phyloP scores from a whole-genome alignment of 1,284 basidiomycete genomes.

The Rhizoctonia solani region DNA sequence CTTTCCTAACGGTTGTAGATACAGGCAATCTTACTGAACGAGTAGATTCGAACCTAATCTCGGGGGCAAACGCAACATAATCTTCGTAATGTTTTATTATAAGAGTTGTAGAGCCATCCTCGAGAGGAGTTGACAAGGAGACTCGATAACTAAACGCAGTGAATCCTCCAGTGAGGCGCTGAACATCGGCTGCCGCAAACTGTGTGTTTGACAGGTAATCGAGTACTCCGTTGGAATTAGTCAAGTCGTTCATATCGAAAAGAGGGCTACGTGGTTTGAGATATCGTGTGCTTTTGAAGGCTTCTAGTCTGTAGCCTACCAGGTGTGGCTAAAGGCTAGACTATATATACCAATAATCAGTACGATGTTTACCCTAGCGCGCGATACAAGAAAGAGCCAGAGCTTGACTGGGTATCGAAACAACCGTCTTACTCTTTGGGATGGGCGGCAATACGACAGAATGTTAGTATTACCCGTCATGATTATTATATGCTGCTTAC shows the following conservation, averaged over 20 bases:
- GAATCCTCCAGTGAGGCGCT: not conserved
- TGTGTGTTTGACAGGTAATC: not conserved
- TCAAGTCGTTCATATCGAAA: not conserved
- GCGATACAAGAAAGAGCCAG: no score
- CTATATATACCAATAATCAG: no score
- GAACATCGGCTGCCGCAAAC: not conserved
- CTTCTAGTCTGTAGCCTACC: not conserved
- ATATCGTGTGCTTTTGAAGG: not conserved
- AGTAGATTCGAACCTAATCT: not conserved
- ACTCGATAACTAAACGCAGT: constrained; percentile 1
- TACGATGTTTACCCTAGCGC: no score
- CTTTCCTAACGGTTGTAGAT: no score
- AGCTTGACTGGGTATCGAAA: no score
- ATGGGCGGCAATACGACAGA: no score
- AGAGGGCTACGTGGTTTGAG: not conserved
- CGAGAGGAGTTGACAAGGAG: not conserved
- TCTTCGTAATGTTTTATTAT: constrained; percentile 3
- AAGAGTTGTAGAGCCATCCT: not conserved
- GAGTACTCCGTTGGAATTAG: not conserved
- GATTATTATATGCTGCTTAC: no score
- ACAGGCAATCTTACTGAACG: not conserved
- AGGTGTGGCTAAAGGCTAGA: no score
- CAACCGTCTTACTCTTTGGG: no score
- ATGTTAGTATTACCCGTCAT: no score
- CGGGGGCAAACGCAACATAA: not conserved